Percentiles rank a stretch among this genome's conserved stretches.
phyloP scores from a whole-genome alignment of 176 grass and related monocot species.

The Oryza glaberrima region DNA sequence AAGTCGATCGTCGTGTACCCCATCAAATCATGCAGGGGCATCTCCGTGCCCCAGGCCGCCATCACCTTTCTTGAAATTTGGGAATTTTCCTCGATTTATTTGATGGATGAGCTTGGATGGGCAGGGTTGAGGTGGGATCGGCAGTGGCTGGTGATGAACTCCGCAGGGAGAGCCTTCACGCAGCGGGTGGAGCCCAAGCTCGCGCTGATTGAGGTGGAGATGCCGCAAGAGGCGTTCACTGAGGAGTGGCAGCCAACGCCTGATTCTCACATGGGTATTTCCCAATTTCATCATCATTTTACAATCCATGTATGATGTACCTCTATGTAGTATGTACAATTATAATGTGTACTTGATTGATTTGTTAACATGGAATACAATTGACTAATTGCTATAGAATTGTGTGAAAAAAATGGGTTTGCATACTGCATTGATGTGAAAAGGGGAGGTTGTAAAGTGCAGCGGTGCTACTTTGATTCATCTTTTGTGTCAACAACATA shows the following conservation, averaged over 20 bases:
- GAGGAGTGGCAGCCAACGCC: conserved; percentile 62
- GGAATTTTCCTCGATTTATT: not conserved
- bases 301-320: not conserved
- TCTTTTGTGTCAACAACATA: not conserved
- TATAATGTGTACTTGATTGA: not conserved
- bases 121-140: conserved; percentile 87
- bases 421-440: not conserved
- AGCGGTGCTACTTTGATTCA: not conserved
- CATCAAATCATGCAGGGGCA: conserved; percentile 80
- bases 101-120: not conserved
- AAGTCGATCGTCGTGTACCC: conserved; percentile 74
- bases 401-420: not conserved
- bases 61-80: conserved; percentile 39
- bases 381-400: not conserved
- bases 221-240: conserved; percentile 65
- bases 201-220: conserved; percentile 67
- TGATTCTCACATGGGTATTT: conserved; percentile 63
- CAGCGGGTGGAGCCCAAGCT: conserved; percentile 87
- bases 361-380: not conserved
- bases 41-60: conserved; percentile 65
- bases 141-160: conserved; percentile 79
- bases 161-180: conserved; percentile 63
- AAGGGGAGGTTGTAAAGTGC: not conserved
- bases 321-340: not conserved
- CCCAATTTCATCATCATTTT: not conserved